Percentiles rank a stretch among this genome's conserved stretches.
Evolutionary conservation across 1,284 basidiomycete species (phyloP).

Genomic region (Marasmius tenuissimus): DNA sequence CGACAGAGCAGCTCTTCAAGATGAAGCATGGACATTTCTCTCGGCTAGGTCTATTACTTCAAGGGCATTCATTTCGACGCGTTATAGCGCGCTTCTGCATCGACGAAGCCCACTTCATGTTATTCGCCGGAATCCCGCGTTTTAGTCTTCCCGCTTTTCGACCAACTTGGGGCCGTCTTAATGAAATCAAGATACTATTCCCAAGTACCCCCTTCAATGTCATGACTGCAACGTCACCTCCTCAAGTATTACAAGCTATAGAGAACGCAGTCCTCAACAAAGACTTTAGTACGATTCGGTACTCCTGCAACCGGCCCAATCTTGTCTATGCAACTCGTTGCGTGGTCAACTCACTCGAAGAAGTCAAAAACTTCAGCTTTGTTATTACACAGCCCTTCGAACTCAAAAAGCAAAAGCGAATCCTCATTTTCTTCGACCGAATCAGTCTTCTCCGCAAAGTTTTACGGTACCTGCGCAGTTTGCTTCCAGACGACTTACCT

Average conservation of each 20-base stretch:
- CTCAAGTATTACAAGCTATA: background rate
- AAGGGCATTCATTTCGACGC: too few relatives aligned
- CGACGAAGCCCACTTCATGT: conserved; percentile 2
- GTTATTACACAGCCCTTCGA: background rate
- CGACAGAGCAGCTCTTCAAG: conserved; percentile 23
- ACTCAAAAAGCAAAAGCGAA: background rate
- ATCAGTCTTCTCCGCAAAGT: conserved; percentile 11
- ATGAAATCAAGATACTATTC: background rate
- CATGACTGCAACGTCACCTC: conserved; percentile 3
- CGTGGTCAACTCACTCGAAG: background rate
- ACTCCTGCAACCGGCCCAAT: background rate
- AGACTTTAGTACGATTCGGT: background rate
- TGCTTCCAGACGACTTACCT: conserved; percentile 7
- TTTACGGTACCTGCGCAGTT: conserved; percentile 8
- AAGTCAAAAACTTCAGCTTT: background rate
- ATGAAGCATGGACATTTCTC: conserved; percentile 21
- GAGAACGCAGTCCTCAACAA: background rate
- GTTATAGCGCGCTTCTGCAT: background rate
- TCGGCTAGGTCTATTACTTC: too few relatives aligned
- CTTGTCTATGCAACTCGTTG: conserved; percentile 1
- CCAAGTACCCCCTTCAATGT: background rate
- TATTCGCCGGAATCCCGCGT: background rate
- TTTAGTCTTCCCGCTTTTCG: background rate
- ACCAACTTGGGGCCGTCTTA: background rate
- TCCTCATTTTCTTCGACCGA: background rate